These are phyloP conservation scores for Pichia sp. DNA, from an alignment of 1,139 yeast genomes.

Conservation along the genomic window DNA sequence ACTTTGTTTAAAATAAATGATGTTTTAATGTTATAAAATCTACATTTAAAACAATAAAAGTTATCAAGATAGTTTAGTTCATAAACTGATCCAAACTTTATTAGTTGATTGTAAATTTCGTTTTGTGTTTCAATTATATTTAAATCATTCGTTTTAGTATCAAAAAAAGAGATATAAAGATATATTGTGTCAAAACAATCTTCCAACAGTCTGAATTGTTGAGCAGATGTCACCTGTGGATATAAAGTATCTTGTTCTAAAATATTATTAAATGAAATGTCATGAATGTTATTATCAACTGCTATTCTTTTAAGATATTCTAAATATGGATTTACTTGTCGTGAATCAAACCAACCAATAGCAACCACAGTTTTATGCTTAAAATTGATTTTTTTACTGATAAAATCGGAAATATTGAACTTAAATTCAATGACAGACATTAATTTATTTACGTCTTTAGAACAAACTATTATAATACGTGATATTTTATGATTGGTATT, in stretches of 20 bases:
- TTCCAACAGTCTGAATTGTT: conserved; percentile 21
- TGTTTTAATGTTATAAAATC: conserved; percentile 33
- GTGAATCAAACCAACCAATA: conserved; percentile 25
- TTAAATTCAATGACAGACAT: neutral
- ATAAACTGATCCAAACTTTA: conserved; percentile 27
- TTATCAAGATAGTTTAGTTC: conserved; percentile 17
- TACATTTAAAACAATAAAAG: conserved; percentile 26
- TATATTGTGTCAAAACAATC: conserved; percentile 21
- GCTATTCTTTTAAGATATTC: conserved; percentile 15
- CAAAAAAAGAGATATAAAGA: conserved; percentile 3
- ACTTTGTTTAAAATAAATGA: conserved; percentile 28
- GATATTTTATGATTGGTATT: no score
- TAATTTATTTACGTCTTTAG: no score
- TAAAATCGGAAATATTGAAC: neutral
- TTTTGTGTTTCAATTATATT: conserved; percentile 12
- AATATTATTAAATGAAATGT: conserved; percentile 13
- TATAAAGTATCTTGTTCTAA: conserved; percentile 7
- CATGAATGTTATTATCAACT: conserved; percentile 2
- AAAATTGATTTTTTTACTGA: neutral
- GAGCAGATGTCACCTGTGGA: conserved; percentile 11
- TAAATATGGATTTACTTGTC: conserved; percentile 16
- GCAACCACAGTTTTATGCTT: neutral
- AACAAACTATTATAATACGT: no score
- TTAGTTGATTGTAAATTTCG: conserved; percentile 16
- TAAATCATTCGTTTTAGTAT: neutral